Percentiles rank a stretch among this genome's conserved stretches.
Evolutionary conservation across 2,329 filamentous ascomycete genomes (phyloP).

Genomic region (Endoconidiophora laricicola): DNA sequence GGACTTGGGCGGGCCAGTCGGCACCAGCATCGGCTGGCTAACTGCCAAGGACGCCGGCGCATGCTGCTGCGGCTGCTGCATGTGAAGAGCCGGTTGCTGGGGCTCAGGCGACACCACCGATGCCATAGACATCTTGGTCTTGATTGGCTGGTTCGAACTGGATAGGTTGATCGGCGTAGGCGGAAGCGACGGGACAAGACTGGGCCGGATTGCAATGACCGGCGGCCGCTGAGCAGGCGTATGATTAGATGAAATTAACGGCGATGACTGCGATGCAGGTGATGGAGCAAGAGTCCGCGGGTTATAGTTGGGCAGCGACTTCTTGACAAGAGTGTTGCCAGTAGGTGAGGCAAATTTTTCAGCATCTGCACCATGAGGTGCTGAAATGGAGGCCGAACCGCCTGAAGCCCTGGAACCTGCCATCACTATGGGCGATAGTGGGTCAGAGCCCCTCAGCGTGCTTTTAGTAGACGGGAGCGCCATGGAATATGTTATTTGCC

Average conservation of each 20-base stretch:
- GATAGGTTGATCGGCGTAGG: slow-evolving; percentile 22
- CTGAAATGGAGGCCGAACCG: slow-evolving; percentile 1
- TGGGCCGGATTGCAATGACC: slow-evolving; percentile 11
- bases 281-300: slow-evolving; percentile 2
- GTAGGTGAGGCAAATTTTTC: slow-evolving; percentile 13
- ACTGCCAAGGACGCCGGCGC: background rate
- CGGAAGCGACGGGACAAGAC: slow-evolving; percentile 12
- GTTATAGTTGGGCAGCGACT: slow-evolving; percentile 2
- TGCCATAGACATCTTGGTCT: slow-evolving; percentile 29
- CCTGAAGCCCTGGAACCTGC: slow-evolving; percentile 3
- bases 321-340: background rate
- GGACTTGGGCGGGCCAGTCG: slow-evolving; percentile 30
- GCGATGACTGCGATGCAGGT: slow-evolving; percentile 3
- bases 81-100: slow-evolving; percentile 13
- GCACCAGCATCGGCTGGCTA: background rate
- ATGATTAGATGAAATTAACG: background rate
- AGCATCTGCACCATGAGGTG: background rate
- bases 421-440: slow-evolving; percentile 8
- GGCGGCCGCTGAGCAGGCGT: slow-evolving; percentile 8
- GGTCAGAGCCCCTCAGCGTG: slow-evolving; percentile 6
- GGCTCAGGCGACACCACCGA: slow-evolving; percentile 28
- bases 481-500: slow-evolving; percentile 1
- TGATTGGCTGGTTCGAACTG: slow-evolving; percentile 12
- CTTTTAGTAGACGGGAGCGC: slow-evolving; percentile 10
- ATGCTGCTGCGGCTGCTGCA: background rate